Conservation (phyloP, 768 basidiomycete genomes). For the Leccinum boreale region DNA sequence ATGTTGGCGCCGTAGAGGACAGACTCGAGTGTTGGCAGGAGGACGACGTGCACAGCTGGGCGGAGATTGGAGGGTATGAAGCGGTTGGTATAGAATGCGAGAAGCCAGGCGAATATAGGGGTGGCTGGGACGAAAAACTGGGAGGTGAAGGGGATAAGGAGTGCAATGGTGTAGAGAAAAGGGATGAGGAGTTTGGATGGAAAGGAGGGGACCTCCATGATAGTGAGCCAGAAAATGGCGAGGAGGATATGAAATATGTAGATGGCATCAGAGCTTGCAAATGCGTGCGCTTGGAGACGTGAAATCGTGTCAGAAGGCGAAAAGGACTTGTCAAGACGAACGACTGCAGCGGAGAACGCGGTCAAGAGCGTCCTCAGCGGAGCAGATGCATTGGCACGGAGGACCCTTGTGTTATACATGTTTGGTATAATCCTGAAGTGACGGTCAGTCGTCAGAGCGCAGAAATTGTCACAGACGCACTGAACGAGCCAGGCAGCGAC, state of each 20-base stretch:
- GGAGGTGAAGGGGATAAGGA: constrained; percentile 81
- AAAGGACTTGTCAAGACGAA: constrained; percentile 73
- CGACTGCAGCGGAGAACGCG: constrained; percentile 60
- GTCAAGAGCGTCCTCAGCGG: constrained; percentile 21
- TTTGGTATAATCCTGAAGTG: neutral
- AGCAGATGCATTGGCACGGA: constrained; percentile 2
- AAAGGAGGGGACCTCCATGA: constrained; percentile 69
- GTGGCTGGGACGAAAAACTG: constrained; percentile 90
- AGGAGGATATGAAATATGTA: constrained; percentile 64
- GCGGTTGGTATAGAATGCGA: constrained; percentile 81
- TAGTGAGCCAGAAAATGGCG: constrained; percentile 65
- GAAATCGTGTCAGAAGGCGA: constrained; percentile 63
- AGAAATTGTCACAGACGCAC: neutral
- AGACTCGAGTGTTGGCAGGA: constrained; percentile 92
- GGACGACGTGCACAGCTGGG: constrained; percentile 84
- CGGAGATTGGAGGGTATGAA: constrained; percentile 78
- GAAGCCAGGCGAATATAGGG: constrained; percentile 82
- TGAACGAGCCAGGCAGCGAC: neutral
- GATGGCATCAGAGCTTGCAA: constrained; percentile 52
- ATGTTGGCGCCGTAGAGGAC: constrained; percentile 98
- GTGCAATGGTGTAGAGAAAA: constrained; percentile 57
- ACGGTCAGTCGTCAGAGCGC: neutral
- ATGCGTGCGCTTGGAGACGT: constrained; percentile 55
- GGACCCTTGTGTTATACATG: constrained; percentile 2
- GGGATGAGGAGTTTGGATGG: constrained; percentile 80